Evolutionary conservation across 2,329 filamentous ascomycete genomes (phyloP), one percentile per base, ranked within the genome.

Genomic region (Sclerotinia spermophila): DNA sequence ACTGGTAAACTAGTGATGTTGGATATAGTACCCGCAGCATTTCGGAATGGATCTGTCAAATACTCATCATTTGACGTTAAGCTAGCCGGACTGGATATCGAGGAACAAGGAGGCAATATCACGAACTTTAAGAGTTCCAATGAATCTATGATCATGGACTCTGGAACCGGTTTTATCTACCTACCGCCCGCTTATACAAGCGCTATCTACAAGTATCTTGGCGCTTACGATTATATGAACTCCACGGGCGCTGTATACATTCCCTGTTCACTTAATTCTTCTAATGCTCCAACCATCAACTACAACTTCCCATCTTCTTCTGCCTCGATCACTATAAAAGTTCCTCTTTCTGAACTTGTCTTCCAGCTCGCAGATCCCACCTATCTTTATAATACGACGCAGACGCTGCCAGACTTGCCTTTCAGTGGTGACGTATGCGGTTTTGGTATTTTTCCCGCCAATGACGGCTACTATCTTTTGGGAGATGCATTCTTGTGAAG

Each of bases 81-180:
- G 17, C 66, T 79, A 56, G 76, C 73, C 10, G 74, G 71, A 30
- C 67, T 78, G 19, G 61, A 71, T 1, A 71, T 76, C 13, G 77
- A 76, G 4, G 70, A 51, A 6, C 85, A 48, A 13, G 17, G 42
- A 17, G 67, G 59, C 21, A 55, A 35, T 10, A 19, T 55, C 21
- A 72, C 67, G 5, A 73, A 73, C n/a, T 60, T 77, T 19, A 75
- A 72, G 11, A 6, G 44, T 73, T 66, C 80, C 58, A 77, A 87
- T 0, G 78, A 83, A 21, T 78, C 82, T 21, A 83, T 86, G 35
- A 82, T 89, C 58, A 83, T 91, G 35, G 89, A 91, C 79, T 89
- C 87, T 17, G 91, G 91, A 62, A 89, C 87, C 72, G 89, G 87
- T 53, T 80, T 92, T 66, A 89, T 86, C 78, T 87, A 89, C 73